Evolutionary conservation across 257 asterid genomes (phyloP), one percentile per base, ranked within the genome.

Genomic region (Cynanchum wilfordii): DNA sequence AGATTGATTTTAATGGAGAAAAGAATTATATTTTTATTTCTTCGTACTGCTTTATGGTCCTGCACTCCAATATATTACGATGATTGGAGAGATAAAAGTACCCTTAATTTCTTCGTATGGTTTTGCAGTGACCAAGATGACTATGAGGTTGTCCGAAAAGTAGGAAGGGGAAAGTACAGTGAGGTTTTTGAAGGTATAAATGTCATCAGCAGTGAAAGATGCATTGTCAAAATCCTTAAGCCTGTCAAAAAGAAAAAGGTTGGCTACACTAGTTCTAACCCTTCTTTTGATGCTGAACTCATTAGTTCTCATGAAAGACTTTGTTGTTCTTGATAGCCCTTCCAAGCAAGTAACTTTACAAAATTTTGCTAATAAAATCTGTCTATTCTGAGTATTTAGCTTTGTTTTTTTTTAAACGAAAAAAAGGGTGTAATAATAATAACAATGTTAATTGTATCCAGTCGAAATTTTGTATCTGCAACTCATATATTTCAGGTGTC

Each of bases 181-280:
- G 86, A 82, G 58, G 86, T 82, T 17, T 82, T 82, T 79, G 86
- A 82, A 72, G 86, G 84, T 49, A 58, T 82, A 20, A 75, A 79
- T 36, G 79, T 77, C 25, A 82, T 30, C 71, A 82, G 70, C 78
- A 77, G 72, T 2, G 86, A 79, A 44, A 77, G 73, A 66, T 82
- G 84, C 82, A 72, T 82, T 42, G 77, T 82, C 84, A 82, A 82
- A 60, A 82, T 82, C 71, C 82, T 82, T 45, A 82, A 82, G 50
- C 86, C 86, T 50, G 86, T 82, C 36, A 82, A 82, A 79, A 82
- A 82, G 86, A 82, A 82, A 75, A 82, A 82, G 84, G 84, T 79
- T 57, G 22, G 19, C 47, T 33, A 2, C 44, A 30, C 45, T n/a
- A 58, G 42, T 22, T 56, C 38, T 56, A 29, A 59, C 16, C 10